Percentiles rank a stretch among this genome's conserved stretches.
phyloP scores from a whole-genome alignment of 2,329 filamentous ascomycete genomes.

The Didymella pinodella region DNA sequence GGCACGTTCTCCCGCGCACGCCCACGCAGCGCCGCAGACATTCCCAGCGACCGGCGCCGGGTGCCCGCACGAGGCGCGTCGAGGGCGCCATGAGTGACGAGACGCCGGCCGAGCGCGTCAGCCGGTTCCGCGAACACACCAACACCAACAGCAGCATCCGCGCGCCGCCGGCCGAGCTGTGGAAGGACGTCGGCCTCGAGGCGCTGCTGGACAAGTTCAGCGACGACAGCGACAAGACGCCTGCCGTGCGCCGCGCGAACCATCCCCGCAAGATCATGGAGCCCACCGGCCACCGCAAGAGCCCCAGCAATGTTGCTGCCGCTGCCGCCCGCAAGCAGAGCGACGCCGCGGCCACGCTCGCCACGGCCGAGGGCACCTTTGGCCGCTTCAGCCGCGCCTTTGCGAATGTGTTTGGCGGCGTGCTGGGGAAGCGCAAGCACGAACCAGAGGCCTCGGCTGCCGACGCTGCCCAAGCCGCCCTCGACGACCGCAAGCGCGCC shows the following conservation, averaged over 20 bases:
- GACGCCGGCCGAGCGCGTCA: constrained; percentile 35
- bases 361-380: constrained; percentile 34
- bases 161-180: constrained; percentile 42
- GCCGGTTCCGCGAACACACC: constrained; percentile 42
- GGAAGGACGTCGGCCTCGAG: constrained; percentile 38
- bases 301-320: neutral
- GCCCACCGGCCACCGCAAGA: constrained; percentile 1
- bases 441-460: constrained; percentile 6
- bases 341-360: constrained; percentile 9
- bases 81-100: constrained; percentile 23
- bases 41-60: neutral
- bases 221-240: constrained; percentile 32
- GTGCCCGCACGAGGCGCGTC: neutral
- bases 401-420: constrained; percentile 35
- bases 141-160: constrained; percentile 42
- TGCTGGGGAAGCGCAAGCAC: constrained; percentile 44
- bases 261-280: constrained; percentile 8
- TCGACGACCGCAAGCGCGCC: constrained; percentile 40
- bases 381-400: constrained; percentile 42
- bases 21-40: neutral
- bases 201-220: constrained; percentile 36
- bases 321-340: neutral
- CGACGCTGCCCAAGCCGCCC: constrained; percentile 16
- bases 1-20: constrained; percentile 3
- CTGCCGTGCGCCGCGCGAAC: constrained; percentile 14